phyloP scores from a whole-genome alignment of 139 green algal species.

The Marvania coccoides region DNA sequence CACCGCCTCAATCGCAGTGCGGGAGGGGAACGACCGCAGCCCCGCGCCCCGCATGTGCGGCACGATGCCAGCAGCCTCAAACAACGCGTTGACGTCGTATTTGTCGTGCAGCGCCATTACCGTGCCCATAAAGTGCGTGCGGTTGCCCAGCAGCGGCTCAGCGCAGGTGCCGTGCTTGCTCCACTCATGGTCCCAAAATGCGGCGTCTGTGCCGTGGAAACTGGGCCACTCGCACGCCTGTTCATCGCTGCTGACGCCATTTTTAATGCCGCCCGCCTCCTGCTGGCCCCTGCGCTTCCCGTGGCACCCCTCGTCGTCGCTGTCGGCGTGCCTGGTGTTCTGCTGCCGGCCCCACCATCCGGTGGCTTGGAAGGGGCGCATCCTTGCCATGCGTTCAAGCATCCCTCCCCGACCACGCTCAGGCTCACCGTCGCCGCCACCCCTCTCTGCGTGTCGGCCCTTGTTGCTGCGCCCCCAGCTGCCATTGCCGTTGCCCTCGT shows the following conservation, averaged over 20 bases:
- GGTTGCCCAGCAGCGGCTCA: constrained; percentile 8
- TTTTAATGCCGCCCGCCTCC: too few species aligned
- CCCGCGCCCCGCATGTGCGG: constrained; percentile 2
- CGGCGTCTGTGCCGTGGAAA: constrained; percentile 3
- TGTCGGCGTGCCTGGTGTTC: constrained; percentile 18
- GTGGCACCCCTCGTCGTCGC: too few species aligned
- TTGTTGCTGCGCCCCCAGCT: not conserved
- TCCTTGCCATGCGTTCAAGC: too few species aligned
- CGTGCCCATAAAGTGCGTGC: constrained; percentile 38
- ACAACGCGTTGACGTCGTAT: constrained; percentile 31
- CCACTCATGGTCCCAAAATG: constrained; percentile 60
- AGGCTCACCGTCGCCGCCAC: too few species aligned
- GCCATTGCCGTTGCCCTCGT: too few species aligned
- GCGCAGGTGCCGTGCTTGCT: constrained; percentile 53
- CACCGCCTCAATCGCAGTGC: not conserved
- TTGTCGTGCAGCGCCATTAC: constrained; percentile 38
- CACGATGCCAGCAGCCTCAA: constrained; percentile 19
- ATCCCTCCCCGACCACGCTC: too few species aligned
- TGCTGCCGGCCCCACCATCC: too few species aligned
- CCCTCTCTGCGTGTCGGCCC: too few species aligned
- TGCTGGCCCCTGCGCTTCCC: not conserved
- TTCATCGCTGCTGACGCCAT: too few species aligned
- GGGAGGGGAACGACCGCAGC: not conserved
- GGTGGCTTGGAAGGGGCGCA: too few species aligned
- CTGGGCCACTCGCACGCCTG: constrained; percentile 25